Conservation (phyloP, 2,329 filamentous ascomycete species). For the Monosporascus sp. region DNA sequence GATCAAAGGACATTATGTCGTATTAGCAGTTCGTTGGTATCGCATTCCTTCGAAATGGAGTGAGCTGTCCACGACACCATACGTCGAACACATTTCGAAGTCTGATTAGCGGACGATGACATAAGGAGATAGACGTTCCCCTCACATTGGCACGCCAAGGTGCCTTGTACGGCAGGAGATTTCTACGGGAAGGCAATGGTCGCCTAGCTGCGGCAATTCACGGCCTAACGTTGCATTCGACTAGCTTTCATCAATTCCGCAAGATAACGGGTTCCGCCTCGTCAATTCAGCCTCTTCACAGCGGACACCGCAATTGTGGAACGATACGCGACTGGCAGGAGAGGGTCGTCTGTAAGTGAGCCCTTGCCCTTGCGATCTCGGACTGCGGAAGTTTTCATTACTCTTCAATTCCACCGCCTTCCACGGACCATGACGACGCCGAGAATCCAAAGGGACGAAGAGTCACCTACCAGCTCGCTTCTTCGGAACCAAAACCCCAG, state of each 20-base stretch:
- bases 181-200: background rate
- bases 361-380: background rate
- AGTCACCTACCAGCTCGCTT: background rate
- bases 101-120: too few relatives aligned
- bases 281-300: background rate
- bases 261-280: background rate
- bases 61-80: too few relatives aligned
- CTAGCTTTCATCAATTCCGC: background rate
- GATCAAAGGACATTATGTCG: too few relatives aligned
- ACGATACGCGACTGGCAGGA: background rate
- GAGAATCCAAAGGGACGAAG: background rate
- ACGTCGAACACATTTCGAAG: too few relatives aligned
- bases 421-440: background rate
- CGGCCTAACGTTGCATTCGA: background rate
- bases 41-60: too few relatives aligned
- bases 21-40: too few relatives aligned
- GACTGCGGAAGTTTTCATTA: background rate
- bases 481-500: too few relatives aligned
- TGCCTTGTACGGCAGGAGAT: too few relatives aligned
- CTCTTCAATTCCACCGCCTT: background rate
- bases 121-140: too few relatives aligned
- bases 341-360: background rate
- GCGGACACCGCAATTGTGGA: background rate
- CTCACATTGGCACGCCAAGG: too few relatives aligned
- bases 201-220: background rate